phyloP scores from a whole-genome alignment of 192 early-diverging fungal genomes.

The Gorgonomyces haynaldii region DNA sequence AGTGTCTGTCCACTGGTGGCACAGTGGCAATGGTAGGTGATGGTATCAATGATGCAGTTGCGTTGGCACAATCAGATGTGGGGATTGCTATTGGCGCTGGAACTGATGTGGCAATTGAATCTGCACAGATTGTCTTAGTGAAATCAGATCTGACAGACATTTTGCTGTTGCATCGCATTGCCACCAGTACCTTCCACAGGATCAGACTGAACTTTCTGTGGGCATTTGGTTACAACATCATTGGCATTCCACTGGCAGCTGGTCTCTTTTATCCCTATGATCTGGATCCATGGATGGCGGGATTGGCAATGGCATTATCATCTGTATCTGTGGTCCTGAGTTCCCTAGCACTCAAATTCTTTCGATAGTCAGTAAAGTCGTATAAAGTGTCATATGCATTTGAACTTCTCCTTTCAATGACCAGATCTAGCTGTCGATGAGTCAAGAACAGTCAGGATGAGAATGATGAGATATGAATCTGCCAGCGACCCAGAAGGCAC shows the following conservation, averaged over 20 bases:
- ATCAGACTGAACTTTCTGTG: constrained; percentile 81
- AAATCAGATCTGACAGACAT: constrained; percentile 67
- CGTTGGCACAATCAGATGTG: constrained; percentile 78
- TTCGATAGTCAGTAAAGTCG: no score
- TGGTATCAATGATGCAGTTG: constrained; percentile 91
- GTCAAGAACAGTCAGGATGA: no score
- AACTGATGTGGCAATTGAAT: constrained; percentile 83
- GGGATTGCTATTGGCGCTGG: constrained; percentile 84
- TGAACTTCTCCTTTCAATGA: no score
- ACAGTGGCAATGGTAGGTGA: constrained; percentile 87
- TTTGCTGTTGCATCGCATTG: constrained; percentile 64
- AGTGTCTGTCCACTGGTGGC: constrained; percentile 9
- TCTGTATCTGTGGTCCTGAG: constrained; percentile 74
- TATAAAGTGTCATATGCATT: no score
- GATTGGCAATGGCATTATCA: constrained; percentile 80
- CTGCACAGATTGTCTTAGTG: constrained; percentile 73
- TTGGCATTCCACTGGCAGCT: constrained; percentile 84
- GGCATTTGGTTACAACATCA: constrained; percentile 77
- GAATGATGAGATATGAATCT: no score
- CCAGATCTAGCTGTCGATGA: no score
- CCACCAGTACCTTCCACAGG: constrained; percentile 60
- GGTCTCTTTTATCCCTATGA: constrained; percentile 54
- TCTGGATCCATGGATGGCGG: constrained; percentile 69
- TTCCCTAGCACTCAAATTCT: constrained; percentile 53
- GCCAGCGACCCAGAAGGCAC: no score